Evolutionary conservation across 139 green algal species (phyloP), one percentile per base, ranked within the genome.

Genomic region (Chlorella ohadii): DNA sequence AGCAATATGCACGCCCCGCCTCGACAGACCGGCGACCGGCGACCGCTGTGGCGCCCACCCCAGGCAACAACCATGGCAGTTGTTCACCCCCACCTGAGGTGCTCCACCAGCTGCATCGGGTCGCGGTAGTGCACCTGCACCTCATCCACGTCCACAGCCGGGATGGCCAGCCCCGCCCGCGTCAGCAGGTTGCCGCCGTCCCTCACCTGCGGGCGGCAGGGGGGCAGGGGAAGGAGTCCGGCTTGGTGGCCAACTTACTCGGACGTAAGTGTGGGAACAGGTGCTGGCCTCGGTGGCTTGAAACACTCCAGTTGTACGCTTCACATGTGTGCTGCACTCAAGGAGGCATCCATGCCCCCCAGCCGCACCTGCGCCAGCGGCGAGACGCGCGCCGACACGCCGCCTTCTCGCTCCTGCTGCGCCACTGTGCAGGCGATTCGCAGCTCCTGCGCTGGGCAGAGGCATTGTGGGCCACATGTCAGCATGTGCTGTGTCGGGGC

Each of bases 141-240:
- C 1, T 95, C 89, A 77, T 98, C 94, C 25, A 96, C 87, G 73
- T 97, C 94, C 11, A 97, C 94, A 0, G 92, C 85, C 1, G 94
- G 93, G n/a, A 97, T 90, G 20, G 72, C 74, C 27, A 96, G 85
- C 56, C 91, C 91, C 16, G 94, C 94, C 0, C 88, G 72, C 2
- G 89, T 94, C 41, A 97, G 88, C 77, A 97, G 83, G 71, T 91
- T 96, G 70, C 94, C 94, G 70, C 89, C 91, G 79, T 97, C 94
- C 11, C 92, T 86, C 22, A 97, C 92, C 93, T 96, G 68, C 23
- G 25, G 75, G 16, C 28, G 67, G 20, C 2, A 33, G 9, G 22
- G 70, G 39, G 38, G 25, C 16, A 19, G 39, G 25, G 0, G 36
- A 20, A 74, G 36, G 2, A 36, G 22, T 22, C 2, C 33, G 15